Base-by-base conservation (phyloP, 2,329 filamentous ascomycete species). In the Colletotrichum simmondsii region DNA sequence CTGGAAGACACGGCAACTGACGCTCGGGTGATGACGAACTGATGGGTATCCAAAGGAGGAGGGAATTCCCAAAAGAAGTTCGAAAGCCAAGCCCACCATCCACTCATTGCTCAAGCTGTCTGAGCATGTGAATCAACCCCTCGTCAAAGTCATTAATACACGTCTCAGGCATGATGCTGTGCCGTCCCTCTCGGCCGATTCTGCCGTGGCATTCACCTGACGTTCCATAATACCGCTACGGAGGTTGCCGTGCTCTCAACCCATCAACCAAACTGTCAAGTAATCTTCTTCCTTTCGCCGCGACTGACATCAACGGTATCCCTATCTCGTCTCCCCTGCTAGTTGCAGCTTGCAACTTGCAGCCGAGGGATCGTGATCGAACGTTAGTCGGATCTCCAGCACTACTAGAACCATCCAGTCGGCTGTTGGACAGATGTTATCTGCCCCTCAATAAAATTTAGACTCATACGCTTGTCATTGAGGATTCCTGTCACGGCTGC, bases 151-250 rank as follows among this genome's bases (percentile, higher is more conserved):
- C 58, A 70, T 56, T 46, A 53, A 24, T 14, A 14, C 58, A 10
- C 46, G 65, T 72, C 59, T 72, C 65, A 65, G 70, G 32, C 65
- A 65, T 37, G 57, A 57, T 54, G 35, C 56, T 37, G 7, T 70
- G 66, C 54, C 66, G 60, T 60, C 46, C 46, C 30, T 70, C 60
- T 65, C 70, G 66, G 70, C 66, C 66, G 70, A 65, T 65, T 26
- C 32, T 60, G 52, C 60, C 70, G 66, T 64, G 65, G 59, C 53
- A 72, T 69, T 64, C 59, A 65, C 56, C 37, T 49, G 59, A 28
- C 24, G 58, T 70, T 54, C 63, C 60, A 61, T 54, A 54, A 56
- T 35, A 70, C 35, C 54, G 42, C 46, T 16, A 8, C 28, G 19
- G 46, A 26, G 60, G 22, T 30, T 37, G 12, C 42, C 30, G 60